Evolutionary conservation across 495 filamentous ascomycete genomes (phyloP).

Genomic region (Neurospora terricola): DNA sequence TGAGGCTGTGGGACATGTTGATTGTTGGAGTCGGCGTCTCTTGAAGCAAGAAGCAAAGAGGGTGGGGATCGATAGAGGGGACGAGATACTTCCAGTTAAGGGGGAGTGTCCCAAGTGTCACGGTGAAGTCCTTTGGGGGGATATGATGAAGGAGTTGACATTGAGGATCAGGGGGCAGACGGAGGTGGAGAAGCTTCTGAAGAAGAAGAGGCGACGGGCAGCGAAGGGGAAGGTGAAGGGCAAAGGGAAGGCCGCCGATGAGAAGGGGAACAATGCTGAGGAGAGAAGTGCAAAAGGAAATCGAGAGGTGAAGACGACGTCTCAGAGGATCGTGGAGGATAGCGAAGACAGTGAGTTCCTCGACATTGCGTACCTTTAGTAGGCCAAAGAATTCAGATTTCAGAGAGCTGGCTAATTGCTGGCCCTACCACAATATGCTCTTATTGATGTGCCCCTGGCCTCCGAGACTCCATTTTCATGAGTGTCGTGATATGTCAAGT

Average conservation of each 20-base stretch:
- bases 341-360: not conserved
- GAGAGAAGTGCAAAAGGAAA: not conserved
- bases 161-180: conserved; percentile 57
- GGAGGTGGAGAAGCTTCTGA: conserved; percentile 54
- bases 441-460: not conserved
- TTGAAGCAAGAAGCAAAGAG: conserved; percentile 25
- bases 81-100: conserved; percentile 51
- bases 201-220: conserved; percentile 33
- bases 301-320: not conserved
- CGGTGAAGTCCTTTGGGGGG: conserved; percentile 53
- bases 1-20: conserved; percentile 58
- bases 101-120: conserved; percentile 69
- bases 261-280: not conserved
- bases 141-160: conserved; percentile 73
- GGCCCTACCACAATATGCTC: not conserved
- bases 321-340: not conserved
- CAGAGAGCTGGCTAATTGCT: not conserved
- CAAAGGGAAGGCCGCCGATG: not conserved
- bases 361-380: not conserved
- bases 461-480: not conserved
- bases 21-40: conserved; percentile 64
- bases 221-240: conserved; percentile 7
- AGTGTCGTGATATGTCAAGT: not conserved
- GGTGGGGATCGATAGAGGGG: conserved; percentile 13
- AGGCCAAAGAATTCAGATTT: not conserved